phyloP scores from a whole-genome alignment of 441 rosid species.

The Euphorbia celastroides region DNA sequence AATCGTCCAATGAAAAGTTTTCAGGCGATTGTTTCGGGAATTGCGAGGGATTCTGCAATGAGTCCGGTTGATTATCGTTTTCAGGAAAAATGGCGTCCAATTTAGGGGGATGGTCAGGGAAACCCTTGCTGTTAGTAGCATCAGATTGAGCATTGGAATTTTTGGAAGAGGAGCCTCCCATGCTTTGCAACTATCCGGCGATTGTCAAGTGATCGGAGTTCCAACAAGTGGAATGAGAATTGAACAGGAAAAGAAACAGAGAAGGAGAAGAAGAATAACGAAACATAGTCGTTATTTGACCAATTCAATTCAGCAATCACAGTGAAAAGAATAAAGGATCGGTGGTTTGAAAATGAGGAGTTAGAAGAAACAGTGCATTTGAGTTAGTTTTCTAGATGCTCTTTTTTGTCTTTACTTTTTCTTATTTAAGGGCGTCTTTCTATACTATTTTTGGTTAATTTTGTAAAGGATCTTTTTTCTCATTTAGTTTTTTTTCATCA shows the following conservation, averaged over 20 bases:
- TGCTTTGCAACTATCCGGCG: background rate
- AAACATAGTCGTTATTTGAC: constrained; percentile 1
- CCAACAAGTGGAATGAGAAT: background rate
- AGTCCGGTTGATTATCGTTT: background rate
- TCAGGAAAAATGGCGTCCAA: background rate
- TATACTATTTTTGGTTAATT: too few relatives aligned
- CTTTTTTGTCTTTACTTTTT: too few relatives aligned
- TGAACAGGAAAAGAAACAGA: background rate
- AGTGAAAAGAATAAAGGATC: too few relatives aligned
- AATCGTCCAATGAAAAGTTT: constrained; percentile 6
- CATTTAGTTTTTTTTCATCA: too few relatives aligned
- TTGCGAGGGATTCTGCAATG: constrained; percentile 1
- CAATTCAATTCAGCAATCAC: background rate
- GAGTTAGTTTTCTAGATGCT: too few relatives aligned
- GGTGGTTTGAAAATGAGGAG: too few relatives aligned
- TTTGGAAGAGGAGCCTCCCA: constrained; percentile 18
- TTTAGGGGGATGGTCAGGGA: background rate
- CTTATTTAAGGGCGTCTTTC: too few relatives aligned
- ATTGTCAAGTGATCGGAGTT: background rate
- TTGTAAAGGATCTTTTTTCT: too few relatives aligned
- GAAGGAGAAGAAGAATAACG: background rate
- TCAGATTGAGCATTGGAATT: background rate
- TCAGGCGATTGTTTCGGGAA: background rate
- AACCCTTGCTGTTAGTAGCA: background rate
- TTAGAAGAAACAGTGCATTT: too few relatives aligned